Evolutionary conservation across 106 monocot species (phyloP), one percentile per base, ranked within the genome.

Genomic region (Allium cepa): DNA sequence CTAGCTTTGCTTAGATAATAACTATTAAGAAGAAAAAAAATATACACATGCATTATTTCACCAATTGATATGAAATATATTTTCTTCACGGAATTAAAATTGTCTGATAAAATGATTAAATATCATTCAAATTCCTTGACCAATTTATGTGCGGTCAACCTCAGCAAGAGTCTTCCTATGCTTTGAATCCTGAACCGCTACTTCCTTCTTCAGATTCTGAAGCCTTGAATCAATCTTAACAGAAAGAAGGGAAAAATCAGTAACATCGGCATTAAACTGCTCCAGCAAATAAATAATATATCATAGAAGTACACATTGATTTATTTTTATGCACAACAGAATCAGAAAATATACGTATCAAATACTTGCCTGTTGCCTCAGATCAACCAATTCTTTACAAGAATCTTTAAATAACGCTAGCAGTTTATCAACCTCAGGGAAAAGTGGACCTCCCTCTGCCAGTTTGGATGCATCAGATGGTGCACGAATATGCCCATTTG

Each of bases 351-450:
- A 36, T 3, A 36, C 36, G 0, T 36, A 11, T 12, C 17, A 7
- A 63, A 53, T 15, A 10, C 56, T 56, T 53, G 92, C 97, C 80
- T 97, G 88, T 47, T 76, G 78, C 46, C 86, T 83, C 53, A 97
- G 97, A 80, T 87, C 82, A 26, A 97, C 79, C 63, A 97, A 68
- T 71, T 97, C 97, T 77, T 84, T 97, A 76, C 89, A 92, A 0
- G 97, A 97, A 70, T 97, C 91, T 82, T 87, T 97, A 76, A 97
- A 97, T 53, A 97, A 72, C 15, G 81, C 71, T 48, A 89, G 88
- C 10, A 97, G 82, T 60, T 78, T 75, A 49, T 97, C 97, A 45
- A 97, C 97, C 46, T 87, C 97, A 0, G 97, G 97, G 56, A 96
- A 97, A 68, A 97, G 67, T 9, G 92, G 97, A 13, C 10, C 66